These are phyloP conservation scores for Zea mays DNA, from an alignment of 176 grass and related monocot species.

Conservation along the genomic window DNA sequence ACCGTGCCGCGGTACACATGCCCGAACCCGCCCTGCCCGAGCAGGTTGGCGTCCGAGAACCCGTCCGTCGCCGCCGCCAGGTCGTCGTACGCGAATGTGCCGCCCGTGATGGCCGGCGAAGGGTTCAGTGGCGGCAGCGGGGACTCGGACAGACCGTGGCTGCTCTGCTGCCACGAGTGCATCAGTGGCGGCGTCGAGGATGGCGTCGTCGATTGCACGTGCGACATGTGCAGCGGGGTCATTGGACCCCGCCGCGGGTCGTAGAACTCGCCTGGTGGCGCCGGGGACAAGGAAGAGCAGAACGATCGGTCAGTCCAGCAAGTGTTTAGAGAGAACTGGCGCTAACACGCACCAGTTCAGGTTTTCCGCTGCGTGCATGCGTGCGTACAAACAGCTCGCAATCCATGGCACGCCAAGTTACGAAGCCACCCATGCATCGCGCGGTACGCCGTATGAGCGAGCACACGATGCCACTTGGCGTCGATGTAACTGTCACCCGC, in stretches of 20 bases:
- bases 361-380: background rate
- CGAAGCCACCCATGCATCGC: too few species aligned
- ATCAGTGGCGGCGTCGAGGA: conserved; percentile 46
- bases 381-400: background rate
- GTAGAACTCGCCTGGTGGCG: conserved; percentile 38
- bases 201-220: conserved; percentile 23
- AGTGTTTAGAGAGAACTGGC: background rate
- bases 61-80: conserved; percentile 56
- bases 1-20: conserved; percentile 72
- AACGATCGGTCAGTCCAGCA: conserved; percentile 3
- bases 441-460: background rate
- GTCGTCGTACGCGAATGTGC: conserved; percentile 66
- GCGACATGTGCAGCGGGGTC: conserved; percentile 34
- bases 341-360: background rate
- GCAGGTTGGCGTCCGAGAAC: conserved; percentile 77
- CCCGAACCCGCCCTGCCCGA: conserved; percentile 84
- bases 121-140: background rate
- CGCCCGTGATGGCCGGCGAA: conserved; percentile 30
- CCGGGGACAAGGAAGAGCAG: background rate
- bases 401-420: background rate
- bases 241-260: conserved; percentile 32
- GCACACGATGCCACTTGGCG: background rate
- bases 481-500: conserved; percentile 3
- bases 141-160: conserved; percentile 23
- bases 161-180: conserved; percentile 38